These are phyloP conservation scores for Lipomyces spencermartinsiae DNA, from an alignment of 805 yeast genomes.

Conservation along the genomic window DNA sequence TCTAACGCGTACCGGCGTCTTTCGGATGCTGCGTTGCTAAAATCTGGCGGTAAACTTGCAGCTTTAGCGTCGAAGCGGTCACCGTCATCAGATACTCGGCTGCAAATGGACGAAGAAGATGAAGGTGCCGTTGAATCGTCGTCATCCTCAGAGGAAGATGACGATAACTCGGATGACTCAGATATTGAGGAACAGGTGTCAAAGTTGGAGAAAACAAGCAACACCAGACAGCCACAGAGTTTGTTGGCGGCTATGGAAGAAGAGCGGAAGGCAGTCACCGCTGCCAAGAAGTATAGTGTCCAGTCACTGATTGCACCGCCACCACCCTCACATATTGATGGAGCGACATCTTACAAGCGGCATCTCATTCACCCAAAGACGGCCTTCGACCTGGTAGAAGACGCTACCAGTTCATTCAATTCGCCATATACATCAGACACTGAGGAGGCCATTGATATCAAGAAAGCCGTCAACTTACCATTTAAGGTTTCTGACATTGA, in stretches of 20 bases:
- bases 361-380: constrained; percentile 66
- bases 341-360: constrained; percentile 64
- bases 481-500: constrained; percentile 63
- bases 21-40: constrained; percentile 37
- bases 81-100: constrained; percentile 31
- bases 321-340: constrained; percentile 44
- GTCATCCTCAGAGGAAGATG: constrained; percentile 33
- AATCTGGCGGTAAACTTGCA: constrained; percentile 40
- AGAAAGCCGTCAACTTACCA: constrained; percentile 60
- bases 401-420: constrained; percentile 31
- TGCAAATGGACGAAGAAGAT: constrained; percentile 38
- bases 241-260: constrained; percentile 43
- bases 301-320: constrained; percentile 41
- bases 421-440: constrained; percentile 73
- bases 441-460: constrained; percentile 68
- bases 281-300: constrained; percentile 35
- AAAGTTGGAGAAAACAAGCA: neutral
- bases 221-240: constrained; percentile 37
- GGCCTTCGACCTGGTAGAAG: constrained; percentile 46
- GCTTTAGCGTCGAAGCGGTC: constrained; percentile 26
- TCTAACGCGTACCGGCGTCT: constrained; percentile 38
- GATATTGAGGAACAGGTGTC: constrained; percentile 32
- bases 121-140: constrained; percentile 40
- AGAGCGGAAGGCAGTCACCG: constrained; percentile 41
- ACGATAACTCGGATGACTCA: constrained; percentile 38